phyloP scores from a whole-genome alignment of 2,329 filamentous ascomycete species.

The Amphichorda felina region DNA sequence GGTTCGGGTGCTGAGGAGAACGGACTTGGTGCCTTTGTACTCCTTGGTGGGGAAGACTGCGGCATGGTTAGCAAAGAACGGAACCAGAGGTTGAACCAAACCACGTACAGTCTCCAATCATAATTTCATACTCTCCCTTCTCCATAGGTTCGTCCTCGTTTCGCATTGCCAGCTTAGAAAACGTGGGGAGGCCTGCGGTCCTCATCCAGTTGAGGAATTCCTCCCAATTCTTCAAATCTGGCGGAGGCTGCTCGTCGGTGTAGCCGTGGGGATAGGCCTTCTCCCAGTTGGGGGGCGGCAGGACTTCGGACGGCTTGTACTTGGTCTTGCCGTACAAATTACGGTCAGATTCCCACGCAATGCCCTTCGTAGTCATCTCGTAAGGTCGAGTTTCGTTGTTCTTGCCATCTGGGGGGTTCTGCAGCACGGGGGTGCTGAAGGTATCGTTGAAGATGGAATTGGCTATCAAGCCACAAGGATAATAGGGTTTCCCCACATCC shows the following conservation, averaged over 20 bases:
- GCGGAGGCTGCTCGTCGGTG: conserved; percentile 49
- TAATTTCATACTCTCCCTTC: conserved; percentile 61
- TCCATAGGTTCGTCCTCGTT: conserved; percentile 63
- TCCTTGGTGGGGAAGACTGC: conserved; percentile 68
- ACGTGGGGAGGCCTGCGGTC: conserved; percentile 83
- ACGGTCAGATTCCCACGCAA: conserved; percentile 79
- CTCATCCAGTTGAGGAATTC: conserved; percentile 98
- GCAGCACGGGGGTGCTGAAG: conserved; percentile 52
- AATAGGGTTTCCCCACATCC: conserved; percentile 54
- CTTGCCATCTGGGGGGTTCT: conserved; percentile 31
- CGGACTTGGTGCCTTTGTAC: conserved; percentile 81
- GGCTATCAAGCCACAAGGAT: conserved; percentile 90
- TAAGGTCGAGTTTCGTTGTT: conserved; percentile 41
- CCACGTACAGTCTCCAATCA: conserved; percentile 64
- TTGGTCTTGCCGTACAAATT: conserved; percentile 62
- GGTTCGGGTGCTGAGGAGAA: conserved; percentile 79
- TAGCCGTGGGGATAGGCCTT: too few relatives aligned
- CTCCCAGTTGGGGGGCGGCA: conserved; percentile 81
- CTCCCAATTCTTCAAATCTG: conserved; percentile 64
- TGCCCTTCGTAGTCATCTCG: conserved; percentile 62
- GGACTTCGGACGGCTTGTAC: conserved; percentile 53
- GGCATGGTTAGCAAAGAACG: not conserved
- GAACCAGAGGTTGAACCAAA: not conserved
- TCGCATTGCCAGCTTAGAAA: conserved; percentile 83
- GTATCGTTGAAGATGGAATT: conserved; percentile 98